Percentiles rank a stretch among this genome's conserved stretches.
These are phyloP conservation scores for Serpula lacrymans DNA, from an alignment of 768 basidiomycete species.

Conservation along the genomic window DNA sequence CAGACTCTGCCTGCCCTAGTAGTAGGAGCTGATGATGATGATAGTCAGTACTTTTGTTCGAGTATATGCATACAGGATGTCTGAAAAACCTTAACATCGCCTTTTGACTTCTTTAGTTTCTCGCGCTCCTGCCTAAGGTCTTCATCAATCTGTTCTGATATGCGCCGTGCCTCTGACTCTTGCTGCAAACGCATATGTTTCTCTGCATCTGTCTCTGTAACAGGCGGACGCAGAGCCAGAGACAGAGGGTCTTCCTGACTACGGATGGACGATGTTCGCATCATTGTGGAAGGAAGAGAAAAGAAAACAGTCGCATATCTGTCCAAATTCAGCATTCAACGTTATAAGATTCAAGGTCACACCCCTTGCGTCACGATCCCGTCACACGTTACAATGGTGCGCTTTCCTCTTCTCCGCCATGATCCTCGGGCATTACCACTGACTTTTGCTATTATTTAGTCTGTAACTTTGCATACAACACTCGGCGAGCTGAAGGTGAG, in stretches of 20 bases:
- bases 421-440: slow-evolving; percentile 20
- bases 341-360: slow-evolving; percentile 3
- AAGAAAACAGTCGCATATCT: slow-evolving; percentile 20
- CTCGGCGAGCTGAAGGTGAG: slow-evolving; percentile 91
- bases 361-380: slow-evolving; percentile 17
- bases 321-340: slow-evolving; percentile 9
- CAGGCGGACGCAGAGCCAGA: slow-evolving; percentile 60
- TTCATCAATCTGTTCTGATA: slow-evolving; percentile 82
- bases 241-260: slow-evolving; percentile 77
- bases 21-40: slow-evolving; percentile 51
- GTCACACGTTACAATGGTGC: slow-evolving; percentile 19
- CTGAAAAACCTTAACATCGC: slow-evolving; percentile 68
- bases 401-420: slow-evolving; percentile 21
- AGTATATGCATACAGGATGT: neutral
- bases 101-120: slow-evolving; percentile 57
- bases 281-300: slow-evolving; percentile 38
- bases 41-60: slow-evolving; percentile 17
- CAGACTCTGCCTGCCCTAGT: slow-evolving; percentile 76
- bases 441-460: slow-evolving; percentile 42
- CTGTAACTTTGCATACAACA: slow-evolving; percentile 92
- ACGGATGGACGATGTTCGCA: slow-evolving; percentile 70
- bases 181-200: slow-evolving; percentile 54
- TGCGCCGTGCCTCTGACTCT: slow-evolving; percentile 72
- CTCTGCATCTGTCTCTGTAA: slow-evolving; percentile 62
- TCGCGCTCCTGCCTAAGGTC: slow-evolving; percentile 70